Conservation (phyloP, 768 basidiomycete species). For the Sporobolomyces pararoseus region DNA sequence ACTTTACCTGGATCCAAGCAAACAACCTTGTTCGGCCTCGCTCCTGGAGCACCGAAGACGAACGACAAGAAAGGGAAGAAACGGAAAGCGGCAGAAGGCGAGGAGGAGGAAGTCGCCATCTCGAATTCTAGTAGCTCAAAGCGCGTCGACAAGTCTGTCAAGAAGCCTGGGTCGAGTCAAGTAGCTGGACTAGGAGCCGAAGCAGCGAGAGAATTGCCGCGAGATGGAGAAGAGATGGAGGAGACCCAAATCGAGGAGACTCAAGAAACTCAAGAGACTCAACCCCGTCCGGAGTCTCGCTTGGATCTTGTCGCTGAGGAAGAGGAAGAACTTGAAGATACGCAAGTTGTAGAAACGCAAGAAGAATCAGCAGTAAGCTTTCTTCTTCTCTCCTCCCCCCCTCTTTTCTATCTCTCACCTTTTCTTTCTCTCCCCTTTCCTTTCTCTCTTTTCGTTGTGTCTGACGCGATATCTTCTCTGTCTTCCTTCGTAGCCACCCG, state of each 20-base stretch:
- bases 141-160: slow-evolving; percentile 15
- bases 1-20: slow-evolving; percentile 6
- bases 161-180: slow-evolving; percentile 5
- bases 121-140: neutral
- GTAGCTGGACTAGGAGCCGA: slow-evolving; percentile 15
- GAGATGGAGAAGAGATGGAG: slow-evolving; percentile 34
- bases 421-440: too few species aligned
- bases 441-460: neutral
- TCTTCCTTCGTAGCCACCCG: neutral
- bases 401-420: too few species aligned
- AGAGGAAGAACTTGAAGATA: slow-evolving; percentile 11
- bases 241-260: slow-evolving; percentile 33
- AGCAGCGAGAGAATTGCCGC: slow-evolving; percentile 22
- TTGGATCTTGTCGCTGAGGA: slow-evolving; percentile 3
- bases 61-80: slow-evolving; percentile 36
- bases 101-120: neutral
- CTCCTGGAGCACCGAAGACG: slow-evolving; percentile 23
- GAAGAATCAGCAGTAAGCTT: neutral
- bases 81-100: slow-evolving; percentile 38
- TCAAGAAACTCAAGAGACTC: slow-evolving; percentile 12
- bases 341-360: slow-evolving; percentile 5
- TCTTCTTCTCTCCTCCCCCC: neutral
- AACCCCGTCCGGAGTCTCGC: too few species aligned
- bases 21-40: slow-evolving; percentile 36
- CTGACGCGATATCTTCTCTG: neutral